phyloP scores from a whole-genome alignment of 2,329 filamentous ascomycete genomes.

The Dactylellina parvicollis region DNA sequence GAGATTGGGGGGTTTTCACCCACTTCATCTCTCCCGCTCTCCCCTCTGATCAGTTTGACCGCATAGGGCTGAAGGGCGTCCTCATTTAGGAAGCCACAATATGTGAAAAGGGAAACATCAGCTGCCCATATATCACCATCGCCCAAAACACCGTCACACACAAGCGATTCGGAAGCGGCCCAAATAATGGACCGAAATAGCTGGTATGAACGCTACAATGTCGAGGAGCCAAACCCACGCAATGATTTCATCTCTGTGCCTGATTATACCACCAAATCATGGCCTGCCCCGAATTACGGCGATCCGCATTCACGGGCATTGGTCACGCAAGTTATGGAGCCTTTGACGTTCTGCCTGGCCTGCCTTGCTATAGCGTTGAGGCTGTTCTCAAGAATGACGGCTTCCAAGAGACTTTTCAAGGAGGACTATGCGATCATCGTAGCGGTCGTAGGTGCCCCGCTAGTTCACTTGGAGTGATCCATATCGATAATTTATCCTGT shows the following conservation, averaged over 20 bases:
- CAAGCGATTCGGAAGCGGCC: not conserved
- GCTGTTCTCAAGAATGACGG: constrained; percentile 15
- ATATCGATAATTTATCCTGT: not conserved
- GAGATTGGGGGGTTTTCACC: too few relatives aligned
- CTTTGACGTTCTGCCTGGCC: constrained; percentile 13
- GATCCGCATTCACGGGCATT: constrained; percentile 11
- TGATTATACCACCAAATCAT: constrained; percentile 19
- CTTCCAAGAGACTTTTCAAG: constrained; percentile 14
- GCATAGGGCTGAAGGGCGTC: too few relatives aligned
- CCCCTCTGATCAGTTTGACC: too few relatives aligned
- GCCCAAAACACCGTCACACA: too few relatives aligned
- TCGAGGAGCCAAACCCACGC: constrained; percentile 18
- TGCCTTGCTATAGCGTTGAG: constrained; percentile 17
- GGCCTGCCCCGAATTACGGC: constrained; percentile 18
- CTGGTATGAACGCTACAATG: constrained; percentile 25
- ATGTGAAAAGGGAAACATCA: too few relatives aligned
- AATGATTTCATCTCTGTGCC: constrained; percentile 24
- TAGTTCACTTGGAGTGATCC: not conserved
- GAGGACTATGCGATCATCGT: constrained; percentile 24
- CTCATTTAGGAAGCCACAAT: too few relatives aligned
- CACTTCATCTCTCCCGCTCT: too few relatives aligned
- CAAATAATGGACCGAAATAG: constrained; percentile 5
- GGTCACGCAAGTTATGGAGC: constrained; percentile 17
- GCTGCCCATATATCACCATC: too few relatives aligned
- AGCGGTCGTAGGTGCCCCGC: constrained; percentile 4